phyloP scores from a whole-genome alignment of 352 stramenopile species.

The Phytophthora crassamura region DNA sequence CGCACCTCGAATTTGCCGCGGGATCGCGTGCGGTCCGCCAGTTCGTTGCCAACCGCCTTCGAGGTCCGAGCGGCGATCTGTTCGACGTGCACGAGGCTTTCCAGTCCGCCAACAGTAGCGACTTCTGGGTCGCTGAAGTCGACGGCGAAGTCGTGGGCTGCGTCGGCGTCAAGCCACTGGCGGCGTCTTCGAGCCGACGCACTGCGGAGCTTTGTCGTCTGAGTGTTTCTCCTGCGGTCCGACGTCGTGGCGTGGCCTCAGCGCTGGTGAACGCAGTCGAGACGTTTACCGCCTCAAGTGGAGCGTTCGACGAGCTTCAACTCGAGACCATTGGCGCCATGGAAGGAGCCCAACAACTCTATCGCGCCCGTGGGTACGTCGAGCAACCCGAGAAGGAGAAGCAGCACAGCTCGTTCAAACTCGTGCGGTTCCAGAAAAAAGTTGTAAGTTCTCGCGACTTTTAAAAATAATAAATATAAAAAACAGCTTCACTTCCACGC shows the following conservation, averaged over 20 bases:
- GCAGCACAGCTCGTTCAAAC: slow-evolving; percentile 53
- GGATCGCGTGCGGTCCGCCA: slow-evolving; percentile 68
- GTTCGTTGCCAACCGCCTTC: slow-evolving; percentile 68
- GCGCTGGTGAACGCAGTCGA: slow-evolving; percentile 55
- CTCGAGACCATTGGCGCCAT: slow-evolving; percentile 77
- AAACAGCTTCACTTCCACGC: background rate
- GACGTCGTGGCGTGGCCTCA: slow-evolving; percentile 57
- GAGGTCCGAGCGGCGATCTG: slow-evolving; percentile 55
- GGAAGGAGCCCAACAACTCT: slow-evolving; percentile 61
- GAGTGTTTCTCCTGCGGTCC: slow-evolving; percentile 48
- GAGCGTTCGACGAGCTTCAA: slow-evolving; percentile 42
- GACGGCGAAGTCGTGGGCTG: slow-evolving; percentile 55
- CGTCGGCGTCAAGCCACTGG: slow-evolving; percentile 58
- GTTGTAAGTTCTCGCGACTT: slow-evolving; percentile 17
- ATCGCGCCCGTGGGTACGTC: slow-evolving; percentile 48
- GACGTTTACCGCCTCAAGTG: slow-evolving; percentile 32
- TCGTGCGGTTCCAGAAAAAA: slow-evolving; percentile 61
- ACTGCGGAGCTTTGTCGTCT: slow-evolving; percentile 68
- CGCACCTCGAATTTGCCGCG: slow-evolving; percentile 58
- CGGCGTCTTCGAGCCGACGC: background rate
- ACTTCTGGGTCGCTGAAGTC: slow-evolving; percentile 74
- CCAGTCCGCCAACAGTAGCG: slow-evolving; percentile 28
- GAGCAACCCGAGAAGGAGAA: slow-evolving; percentile 42
- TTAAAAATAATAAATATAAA: slow-evolving; percentile 38
- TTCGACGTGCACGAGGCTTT: slow-evolving; percentile 57